Conservation (phyloP, 2,329 filamentous ascomycete species). For the Cytospora mali region DNA sequence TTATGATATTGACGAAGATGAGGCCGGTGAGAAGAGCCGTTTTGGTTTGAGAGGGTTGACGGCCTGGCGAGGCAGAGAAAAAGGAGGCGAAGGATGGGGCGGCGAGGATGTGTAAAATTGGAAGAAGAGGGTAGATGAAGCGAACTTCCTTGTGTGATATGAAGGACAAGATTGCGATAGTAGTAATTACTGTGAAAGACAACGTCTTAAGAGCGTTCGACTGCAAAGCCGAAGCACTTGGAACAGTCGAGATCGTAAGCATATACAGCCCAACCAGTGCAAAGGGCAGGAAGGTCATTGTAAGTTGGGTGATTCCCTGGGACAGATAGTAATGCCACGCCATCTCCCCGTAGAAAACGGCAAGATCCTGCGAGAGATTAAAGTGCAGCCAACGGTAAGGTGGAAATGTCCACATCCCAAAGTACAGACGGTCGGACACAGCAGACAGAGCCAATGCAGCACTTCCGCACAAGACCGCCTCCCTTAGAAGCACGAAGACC, state of each 20-base stretch:
- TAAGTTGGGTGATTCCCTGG: slow-evolving; percentile 84
- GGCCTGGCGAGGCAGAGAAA: slow-evolving; percentile 49
- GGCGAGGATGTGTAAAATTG: slow-evolving; percentile 79
- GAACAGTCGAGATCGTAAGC: slow-evolving; percentile 42
- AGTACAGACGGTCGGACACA: slow-evolving; percentile 75
- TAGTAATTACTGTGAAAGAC: slow-evolving; percentile 60
- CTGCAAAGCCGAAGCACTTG: slow-evolving; percentile 40
- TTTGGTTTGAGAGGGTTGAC: slow-evolving; percentile 40
- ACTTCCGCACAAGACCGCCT: slow-evolving; percentile 66
- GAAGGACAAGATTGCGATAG: slow-evolving; percentile 67
- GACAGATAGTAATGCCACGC: slow-evolving; percentile 91
- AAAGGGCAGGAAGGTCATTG: slow-evolving; percentile 83
- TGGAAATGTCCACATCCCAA: slow-evolving; percentile 84
- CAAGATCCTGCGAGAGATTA: slow-evolving; percentile 85
- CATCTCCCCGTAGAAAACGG: slow-evolving; percentile 90
- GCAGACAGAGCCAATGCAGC: slow-evolving; percentile 65
- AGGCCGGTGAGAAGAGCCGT: slow-evolving; percentile 59
- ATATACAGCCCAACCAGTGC: slow-evolving; percentile 65
- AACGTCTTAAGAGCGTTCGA: slow-evolving; percentile 56
- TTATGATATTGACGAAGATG: slow-evolving; percentile 66
- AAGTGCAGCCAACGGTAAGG: slow-evolving; percentile 86
- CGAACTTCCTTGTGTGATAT: slow-evolving; percentile 96
- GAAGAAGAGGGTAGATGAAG: slow-evolving; percentile 92
- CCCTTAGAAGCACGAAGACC: slow-evolving; percentile 59
- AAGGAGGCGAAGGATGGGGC: slow-evolving; percentile 68